A percentile compares a stretch with the other conserved stretches of the same genome.
Evolutionary conservation across 495 filamentous ascomycete species (phyloP).

Genomic region (Barbatosphaeria neglecta): DNA sequence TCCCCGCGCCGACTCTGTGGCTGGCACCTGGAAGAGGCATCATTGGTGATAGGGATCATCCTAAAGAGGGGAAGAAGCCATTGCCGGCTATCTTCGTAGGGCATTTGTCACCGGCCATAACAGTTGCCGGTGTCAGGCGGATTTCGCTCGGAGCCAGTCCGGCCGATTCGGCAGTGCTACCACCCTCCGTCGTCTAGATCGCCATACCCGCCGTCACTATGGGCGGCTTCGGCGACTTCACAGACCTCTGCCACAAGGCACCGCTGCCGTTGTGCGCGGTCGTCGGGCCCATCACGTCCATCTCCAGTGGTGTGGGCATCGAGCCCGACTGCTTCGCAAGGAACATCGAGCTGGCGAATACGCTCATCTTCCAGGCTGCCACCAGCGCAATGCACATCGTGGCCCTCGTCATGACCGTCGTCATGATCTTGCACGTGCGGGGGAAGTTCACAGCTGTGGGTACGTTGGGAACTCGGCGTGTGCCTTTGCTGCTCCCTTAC

Average conservation of each 20-base stretch:
- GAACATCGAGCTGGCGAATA: conserved; percentile 93
- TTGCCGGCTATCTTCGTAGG: too few relatives aligned
- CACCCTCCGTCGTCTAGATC: background rate
- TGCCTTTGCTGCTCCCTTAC: background rate
- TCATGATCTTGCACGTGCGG: conserved; percentile 94
- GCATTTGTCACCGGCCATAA: too few relatives aligned
- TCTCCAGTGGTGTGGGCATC: conserved; percentile 63
- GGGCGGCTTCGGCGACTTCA: conserved; percentile 79
- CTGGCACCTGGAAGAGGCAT: background rate
- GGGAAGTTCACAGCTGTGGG: conserved; percentile 98
- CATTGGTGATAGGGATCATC: too few relatives aligned
- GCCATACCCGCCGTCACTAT: conserved; percentile 38
- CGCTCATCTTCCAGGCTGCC: conserved; percentile 93
- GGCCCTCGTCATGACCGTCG: conserved; percentile 80
- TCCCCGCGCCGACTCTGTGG: background rate
- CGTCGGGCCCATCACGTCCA: conserved; percentile 51
- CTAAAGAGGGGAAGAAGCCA: too few relatives aligned
- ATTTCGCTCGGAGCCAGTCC: background rate
- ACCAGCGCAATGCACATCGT: conserved; percentile 87
- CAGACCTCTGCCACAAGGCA: conserved; percentile 72
- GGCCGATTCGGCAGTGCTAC: background rate
- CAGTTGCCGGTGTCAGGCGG: background rate
- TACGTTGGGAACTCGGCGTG: too few relatives aligned
- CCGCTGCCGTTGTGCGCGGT: conserved; percentile 79
- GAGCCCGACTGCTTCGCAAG: conserved; percentile 87